Conservation (phyloP, 306 rosid genomes). For the Luffa acutangula region DNA sequence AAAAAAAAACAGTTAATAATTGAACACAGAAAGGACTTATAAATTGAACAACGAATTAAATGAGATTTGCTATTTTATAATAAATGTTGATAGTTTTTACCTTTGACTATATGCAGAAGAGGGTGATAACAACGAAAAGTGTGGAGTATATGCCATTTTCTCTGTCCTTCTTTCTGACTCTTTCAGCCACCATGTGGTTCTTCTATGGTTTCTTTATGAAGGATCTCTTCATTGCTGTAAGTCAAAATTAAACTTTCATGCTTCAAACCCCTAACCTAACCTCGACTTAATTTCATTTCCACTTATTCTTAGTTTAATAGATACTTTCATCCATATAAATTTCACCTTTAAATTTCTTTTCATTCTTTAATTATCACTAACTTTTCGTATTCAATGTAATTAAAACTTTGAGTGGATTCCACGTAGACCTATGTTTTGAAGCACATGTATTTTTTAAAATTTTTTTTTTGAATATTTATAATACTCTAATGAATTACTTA, state of each 20-base stretch:
- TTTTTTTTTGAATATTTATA: background rate
- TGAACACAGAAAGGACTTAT: too few species aligned
- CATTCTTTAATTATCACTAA: background rate
- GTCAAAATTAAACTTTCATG: background rate
- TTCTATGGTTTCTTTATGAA: constrained; percentile 48
- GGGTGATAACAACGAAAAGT: constrained; percentile 50
- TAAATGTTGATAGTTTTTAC: background rate
- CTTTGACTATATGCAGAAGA: constrained; percentile 32
- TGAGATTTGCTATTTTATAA: too few species aligned
- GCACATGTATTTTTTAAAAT: background rate
- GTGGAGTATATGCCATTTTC: constrained; percentile 65
- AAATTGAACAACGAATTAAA: too few species aligned
- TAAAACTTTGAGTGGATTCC: background rate
- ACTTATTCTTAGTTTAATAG: background rate
- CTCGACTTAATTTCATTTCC: background rate
- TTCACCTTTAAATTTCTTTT: too few species aligned
- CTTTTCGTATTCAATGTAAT: background rate
- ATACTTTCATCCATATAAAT: background rate
- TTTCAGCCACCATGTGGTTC: constrained; percentile 55
- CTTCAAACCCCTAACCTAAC: background rate
- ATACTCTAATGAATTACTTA: background rate
- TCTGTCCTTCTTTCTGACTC: constrained; percentile 43
- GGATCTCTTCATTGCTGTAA: constrained; percentile 55
- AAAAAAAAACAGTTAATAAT: too few species aligned
- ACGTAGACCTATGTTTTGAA: background rate